Base-by-base conservation (phyloP, 352 stramenopile genomes). In the Hyaloperonospora arabidopsidis region DNA sequence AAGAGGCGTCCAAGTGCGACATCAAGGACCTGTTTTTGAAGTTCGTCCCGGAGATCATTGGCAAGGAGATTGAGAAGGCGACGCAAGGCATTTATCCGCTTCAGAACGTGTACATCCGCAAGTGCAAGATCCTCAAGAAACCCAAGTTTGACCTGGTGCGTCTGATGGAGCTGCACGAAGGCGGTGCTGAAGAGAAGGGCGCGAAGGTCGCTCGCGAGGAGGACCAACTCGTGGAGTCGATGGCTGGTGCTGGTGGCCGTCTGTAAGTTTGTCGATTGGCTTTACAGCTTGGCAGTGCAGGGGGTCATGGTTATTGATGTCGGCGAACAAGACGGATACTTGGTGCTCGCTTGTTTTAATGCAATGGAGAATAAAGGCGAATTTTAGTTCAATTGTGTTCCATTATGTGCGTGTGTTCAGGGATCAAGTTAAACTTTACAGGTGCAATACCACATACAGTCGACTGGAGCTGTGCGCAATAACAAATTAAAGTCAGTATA, bases 121-220 rank as follows among this genome's bases (percentile, higher is more conserved):
- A 99, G 93, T 97, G 98, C 59, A 99, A 99, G 94, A 96, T 99
- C 47, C 86, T 99, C 35, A 99, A 99, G 92, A 98, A 98, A 87
- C 97, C 97, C 49, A 99, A 99, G 87, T 99, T 99, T 71, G 97
- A 99, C 87, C 74, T 99, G 38, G 95, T 95, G 52, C 97, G 97
- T 72, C 82, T 99, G 45, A 99, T 99, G 97, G 97, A 99, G 74
- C 96, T 98, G 71, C 97, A 99, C 84, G 96, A 98, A 46, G 92
- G 96, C 40, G 85, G 84, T 53, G 83, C 78, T 54, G 89, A 97
- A 57, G 91, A 97, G 67, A 94, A 93, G 74, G 91, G 91, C 49
- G 85, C 86, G 58, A 93, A 93, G 70, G 79, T 97, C 25, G 82
- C 86, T 54, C 84, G 86, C 50, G 70, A 86, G 57, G 80, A 94